Percentiles rank a stretch among this genome's conserved stretches.
These are phyloP conservation scores for Inga oerstediana DNA, from an alignment of 306 rosid species.

Conservation along the genomic window DNA sequence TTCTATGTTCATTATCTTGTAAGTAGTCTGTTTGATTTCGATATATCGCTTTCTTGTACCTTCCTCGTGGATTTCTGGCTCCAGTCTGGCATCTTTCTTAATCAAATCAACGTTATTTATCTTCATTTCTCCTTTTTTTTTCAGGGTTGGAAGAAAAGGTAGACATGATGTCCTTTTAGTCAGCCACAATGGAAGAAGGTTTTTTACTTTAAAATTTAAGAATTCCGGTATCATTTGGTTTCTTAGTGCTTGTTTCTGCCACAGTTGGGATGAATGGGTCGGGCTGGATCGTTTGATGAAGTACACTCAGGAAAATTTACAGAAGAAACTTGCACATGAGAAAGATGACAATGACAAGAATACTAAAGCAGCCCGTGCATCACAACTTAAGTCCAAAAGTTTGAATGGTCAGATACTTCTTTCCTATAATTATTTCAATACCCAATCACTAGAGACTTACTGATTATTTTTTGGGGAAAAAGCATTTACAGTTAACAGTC, in stretches of 20 bases:
- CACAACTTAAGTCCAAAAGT: constrained; percentile 49
- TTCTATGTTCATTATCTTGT: constrained; percentile 79
- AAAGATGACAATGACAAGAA: constrained; percentile 51
- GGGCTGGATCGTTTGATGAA: constrained; percentile 66
- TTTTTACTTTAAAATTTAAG: not conserved
- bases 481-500: not conserved
- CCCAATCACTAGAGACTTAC: not conserved
- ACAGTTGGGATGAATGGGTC: constrained; percentile 98
- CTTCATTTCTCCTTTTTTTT: constrained; percentile 2
- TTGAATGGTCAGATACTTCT: constrained; percentile 45
- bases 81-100: not conserved
- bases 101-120: not conserved
- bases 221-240: constrained; percentile 21
- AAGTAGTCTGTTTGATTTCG: constrained; percentile 21
- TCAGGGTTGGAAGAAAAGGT: constrained; percentile 97
- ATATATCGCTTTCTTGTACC: not conserved
- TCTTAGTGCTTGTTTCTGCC: constrained; percentile 10
- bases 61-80: not conserved
- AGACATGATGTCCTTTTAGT: constrained; percentile 31
- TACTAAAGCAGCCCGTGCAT: constrained; percentile 36
- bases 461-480: not conserved
- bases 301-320: constrained; percentile 60
- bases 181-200: constrained; percentile 4
- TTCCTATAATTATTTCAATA: constrained; percentile 24
- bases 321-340: constrained; percentile 39